Base-by-base conservation (phyloP, 2,329 filamentous ascomycete genomes). In the Geosmithia putterillii region DNA sequence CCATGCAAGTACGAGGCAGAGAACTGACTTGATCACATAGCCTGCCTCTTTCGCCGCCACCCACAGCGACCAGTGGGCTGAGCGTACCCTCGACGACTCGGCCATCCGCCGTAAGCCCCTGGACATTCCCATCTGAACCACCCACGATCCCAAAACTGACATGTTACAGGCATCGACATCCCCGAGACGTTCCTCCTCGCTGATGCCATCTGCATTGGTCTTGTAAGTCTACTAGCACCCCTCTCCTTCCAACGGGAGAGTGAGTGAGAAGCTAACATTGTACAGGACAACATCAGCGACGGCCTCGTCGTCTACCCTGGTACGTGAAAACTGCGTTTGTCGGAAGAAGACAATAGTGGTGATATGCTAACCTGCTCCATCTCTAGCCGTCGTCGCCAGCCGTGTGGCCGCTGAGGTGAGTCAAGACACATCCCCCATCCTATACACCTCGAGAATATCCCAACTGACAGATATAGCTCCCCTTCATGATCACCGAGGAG, bases 391-490 rank as follows among this genome's bases (percentile, higher is more conserved):
- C 25, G 19, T 41, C 17, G 22, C 41, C 28, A 42, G 38, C n/a
- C 40, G 42, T 10, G 36, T 44, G 5, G 42, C 38, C 15, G 38
- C 44, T 9, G 28, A 41, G 20, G 42, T 42, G 3, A 40, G 38
- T 23, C 38, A 10, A 6, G 19, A 10, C 28, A 4, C 28, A 7
- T 14, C 28, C 28, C 10, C 10, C 28, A 12, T 25, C 23, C 10
- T 10, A 25, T 25, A n/a, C n/a, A n/a, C n/a, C n/a, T n/a, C n/a
- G n/a, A n/a, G n/a, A n/a, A n/a, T n/a, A n/a, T n/a, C n/a, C n/a
- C n/a, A n/a, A n/a, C n/a, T n/a, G n/a, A n/a, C n/a, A 79, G 51
- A 74, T 80, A 48, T 85, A 94, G 63, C 74, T 95, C 14, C 89
- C 89, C 1, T 94, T 95, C 65, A 94, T 90, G 83, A 74, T 79